Percentiles rank a stretch among this genome's conserved stretches.
Conservation (phyloP, 345 rosid genomes). For the Moricandia arvensis region DNA sequence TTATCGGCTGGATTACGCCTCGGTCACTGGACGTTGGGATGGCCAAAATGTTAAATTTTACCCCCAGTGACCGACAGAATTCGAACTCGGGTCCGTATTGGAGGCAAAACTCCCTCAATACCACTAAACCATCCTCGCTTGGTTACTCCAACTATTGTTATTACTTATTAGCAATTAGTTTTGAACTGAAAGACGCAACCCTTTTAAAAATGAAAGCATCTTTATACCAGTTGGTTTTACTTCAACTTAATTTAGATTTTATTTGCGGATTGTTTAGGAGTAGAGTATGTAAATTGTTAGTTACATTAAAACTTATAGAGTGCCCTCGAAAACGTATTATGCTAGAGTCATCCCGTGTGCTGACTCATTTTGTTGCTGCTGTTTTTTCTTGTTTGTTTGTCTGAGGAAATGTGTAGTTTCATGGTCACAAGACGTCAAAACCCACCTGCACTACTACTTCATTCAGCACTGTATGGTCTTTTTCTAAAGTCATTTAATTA, state of each 20-base stretch:
- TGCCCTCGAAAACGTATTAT: not conserved
- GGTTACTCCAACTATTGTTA: not conserved
- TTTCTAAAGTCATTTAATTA: conserved; percentile 43
- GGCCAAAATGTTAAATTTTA: no score
- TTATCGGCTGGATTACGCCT: no score
- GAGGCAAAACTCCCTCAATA: no score
- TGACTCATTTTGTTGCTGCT: conserved; percentile 11
- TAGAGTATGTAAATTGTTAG: no score
- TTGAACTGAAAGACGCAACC: not conserved
- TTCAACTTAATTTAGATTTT: no score
- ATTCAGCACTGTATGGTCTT: conserved; percentile 45
- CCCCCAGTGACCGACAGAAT: no score
- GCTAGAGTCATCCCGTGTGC: no score
- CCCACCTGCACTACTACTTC: conserved; percentile 64
- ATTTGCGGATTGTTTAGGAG: no score
- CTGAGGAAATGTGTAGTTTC: conserved; percentile 40
- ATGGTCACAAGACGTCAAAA: conserved; percentile 42
- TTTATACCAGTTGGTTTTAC: not conserved
- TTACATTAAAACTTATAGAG: not conserved
- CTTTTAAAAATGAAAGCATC: not conserved
- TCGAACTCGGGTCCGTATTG: no score
- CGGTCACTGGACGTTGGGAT: no score
- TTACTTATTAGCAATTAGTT: not conserved
- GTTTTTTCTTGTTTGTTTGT: conserved; percentile 23
- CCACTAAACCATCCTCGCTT: no score